Evolutionary conservation across 257 asterid species (phyloP).

Genomic region (Gardenia jasminoides): DNA sequence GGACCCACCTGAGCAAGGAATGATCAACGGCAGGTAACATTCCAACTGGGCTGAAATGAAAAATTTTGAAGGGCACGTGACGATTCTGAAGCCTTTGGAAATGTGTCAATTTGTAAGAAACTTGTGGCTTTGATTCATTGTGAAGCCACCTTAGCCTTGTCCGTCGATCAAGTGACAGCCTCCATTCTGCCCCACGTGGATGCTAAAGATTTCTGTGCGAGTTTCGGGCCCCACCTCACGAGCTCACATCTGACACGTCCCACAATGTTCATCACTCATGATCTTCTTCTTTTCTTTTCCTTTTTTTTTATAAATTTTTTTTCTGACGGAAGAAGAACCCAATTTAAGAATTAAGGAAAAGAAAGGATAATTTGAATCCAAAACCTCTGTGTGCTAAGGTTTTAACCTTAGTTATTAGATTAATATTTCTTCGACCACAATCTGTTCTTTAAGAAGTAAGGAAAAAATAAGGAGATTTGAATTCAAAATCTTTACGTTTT

Average conservation of each 20-base stretch:
- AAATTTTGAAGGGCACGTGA: constrained; percentile 36
- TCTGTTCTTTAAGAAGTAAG: too few relatives aligned
- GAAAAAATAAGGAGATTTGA: too few relatives aligned
- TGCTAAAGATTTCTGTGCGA: constrained; percentile 24
- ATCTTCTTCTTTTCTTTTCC: neutral
- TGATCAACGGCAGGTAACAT: neutral
- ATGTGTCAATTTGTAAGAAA: neutral
- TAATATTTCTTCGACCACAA: too few relatives aligned
- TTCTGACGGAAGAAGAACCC: too few relatives aligned
- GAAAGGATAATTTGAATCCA: neutral
- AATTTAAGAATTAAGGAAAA: too few relatives aligned
- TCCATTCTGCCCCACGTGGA: constrained; percentile 50
- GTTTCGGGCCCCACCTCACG: constrained; percentile 35
- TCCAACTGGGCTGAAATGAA: neutral
- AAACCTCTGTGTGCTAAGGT: neutral
- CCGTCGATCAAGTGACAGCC: constrained; percentile 34
- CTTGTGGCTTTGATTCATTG: constrained; percentile 21
- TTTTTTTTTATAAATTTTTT: too few relatives aligned
- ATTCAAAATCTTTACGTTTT: too few relatives aligned
- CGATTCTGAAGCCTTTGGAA: constrained; percentile 5
- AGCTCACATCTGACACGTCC: constrained; percentile 40
- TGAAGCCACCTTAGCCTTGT: constrained; percentile 28
- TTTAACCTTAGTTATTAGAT: neutral
- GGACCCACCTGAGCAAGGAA: neutral
- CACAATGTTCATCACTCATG: constrained; percentile 20